Percentiles rank a stretch among this genome's conserved stretches.
Evolutionary conservation across 2,329 filamentous ascomycete genomes (phyloP).

Genomic region (Thielaviopsis punctulata): DNA sequence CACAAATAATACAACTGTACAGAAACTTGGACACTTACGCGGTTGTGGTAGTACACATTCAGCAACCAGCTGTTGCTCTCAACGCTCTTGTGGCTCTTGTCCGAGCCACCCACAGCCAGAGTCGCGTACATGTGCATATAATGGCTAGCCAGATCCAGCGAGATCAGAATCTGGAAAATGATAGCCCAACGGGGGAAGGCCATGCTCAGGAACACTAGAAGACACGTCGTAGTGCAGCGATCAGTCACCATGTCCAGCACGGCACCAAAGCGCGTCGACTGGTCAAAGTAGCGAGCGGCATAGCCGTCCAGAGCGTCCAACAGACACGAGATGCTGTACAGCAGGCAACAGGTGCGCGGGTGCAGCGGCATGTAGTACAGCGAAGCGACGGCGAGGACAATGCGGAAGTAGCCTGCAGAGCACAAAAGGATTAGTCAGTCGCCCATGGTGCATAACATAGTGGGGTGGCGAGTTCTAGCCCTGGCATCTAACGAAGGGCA

Average conservation of each 20-base stretch:
- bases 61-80: constrained; percentile 77
- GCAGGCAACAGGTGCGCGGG: constrained; percentile 79
- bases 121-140: constrained; percentile 99
- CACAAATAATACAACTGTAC: background rate
- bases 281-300: constrained; percentile 63
- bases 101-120: constrained; percentile 65
- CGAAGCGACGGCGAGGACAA: constrained; percentile 70
- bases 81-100: constrained; percentile 82
- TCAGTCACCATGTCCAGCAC: constrained; percentile 99
- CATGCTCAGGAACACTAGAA: constrained; percentile 85
- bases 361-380: constrained; percentile 99
- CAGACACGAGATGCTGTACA: constrained; percentile 87
- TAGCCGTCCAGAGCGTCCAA: constrained; percentile 91
- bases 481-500: too few species aligned
- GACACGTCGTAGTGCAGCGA: constrained; percentile 85
- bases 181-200: constrained; percentile 91
- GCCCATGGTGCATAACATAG: too few species aligned
- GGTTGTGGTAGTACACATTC: constrained; percentile 95
- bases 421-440: background rate
- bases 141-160: constrained; percentile 83
- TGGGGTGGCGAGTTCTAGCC: too few species aligned
- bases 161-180: constrained; percentile 84
- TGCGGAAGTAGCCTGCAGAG: constrained; percentile 51
- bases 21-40: constrained; percentile 38
- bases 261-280: constrained; percentile 88